Percentiles rank a stretch among this genome's conserved stretches.
Evolutionary conservation across 129 eudicot species (phyloP).

Genomic region (Pulicaria dysenterica): DNA sequence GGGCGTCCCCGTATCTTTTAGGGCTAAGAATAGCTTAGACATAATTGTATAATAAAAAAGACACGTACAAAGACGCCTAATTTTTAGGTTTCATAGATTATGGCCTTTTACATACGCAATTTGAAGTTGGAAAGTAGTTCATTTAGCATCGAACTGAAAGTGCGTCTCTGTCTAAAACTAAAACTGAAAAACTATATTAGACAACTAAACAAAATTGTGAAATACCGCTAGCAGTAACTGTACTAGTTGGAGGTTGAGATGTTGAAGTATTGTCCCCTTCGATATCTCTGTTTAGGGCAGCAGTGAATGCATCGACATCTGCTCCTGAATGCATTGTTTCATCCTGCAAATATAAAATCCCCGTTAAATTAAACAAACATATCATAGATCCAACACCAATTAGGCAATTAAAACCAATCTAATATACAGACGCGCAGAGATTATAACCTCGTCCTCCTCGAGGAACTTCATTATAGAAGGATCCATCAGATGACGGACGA

Average conservation of each 20-base stretch:
- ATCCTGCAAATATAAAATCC: conserved; percentile 57
- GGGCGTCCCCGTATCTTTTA: background rate
- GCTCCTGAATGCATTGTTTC: conserved; percentile 99
- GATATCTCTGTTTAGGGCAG: conserved; percentile 91
- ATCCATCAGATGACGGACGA: background rate
- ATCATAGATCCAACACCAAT: background rate
- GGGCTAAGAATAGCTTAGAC: background rate
- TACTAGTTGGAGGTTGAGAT: conserved; percentile 50
- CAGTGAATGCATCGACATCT: conserved; percentile 95
- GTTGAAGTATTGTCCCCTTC: conserved; percentile 63
- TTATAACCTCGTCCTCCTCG: conserved; percentile 91
- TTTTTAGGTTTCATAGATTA: background rate
- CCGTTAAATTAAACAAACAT: conserved; percentile 22
- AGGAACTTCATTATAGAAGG: conserved; percentile 89
- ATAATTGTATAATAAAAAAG: background rate
- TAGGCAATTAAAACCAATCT: background rate
- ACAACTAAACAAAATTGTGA: background rate
- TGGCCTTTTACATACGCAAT: background rate
- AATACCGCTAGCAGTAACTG: conserved; percentile 36
- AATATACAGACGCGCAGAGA: background rate
- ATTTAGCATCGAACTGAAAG: conserved; percentile 8
- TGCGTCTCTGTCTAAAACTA: background rate
- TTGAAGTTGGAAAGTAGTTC: background rate
- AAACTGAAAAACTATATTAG: background rate
- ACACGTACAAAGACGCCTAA: background rate